Evolutionary conservation across 306 rosid species (phyloP), one percentile per base, ranked within the genome.

Genomic region (Casuarina glauca): DNA sequence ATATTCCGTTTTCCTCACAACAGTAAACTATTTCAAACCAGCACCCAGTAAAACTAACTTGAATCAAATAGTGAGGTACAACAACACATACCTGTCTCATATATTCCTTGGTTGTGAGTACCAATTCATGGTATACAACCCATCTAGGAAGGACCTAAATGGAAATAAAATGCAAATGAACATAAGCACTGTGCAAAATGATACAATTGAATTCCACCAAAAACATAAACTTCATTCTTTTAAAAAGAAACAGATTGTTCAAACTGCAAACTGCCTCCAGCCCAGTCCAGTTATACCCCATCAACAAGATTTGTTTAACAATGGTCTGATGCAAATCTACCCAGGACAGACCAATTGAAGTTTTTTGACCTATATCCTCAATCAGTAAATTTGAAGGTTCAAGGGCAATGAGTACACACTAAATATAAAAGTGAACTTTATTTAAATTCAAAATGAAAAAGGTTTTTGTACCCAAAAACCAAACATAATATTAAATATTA

Each of bases 71-170:
- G 53, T 17, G n/a, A 67, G 61, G 38, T 72, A 16, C 66, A 1
- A 52, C 38, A 53, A 68, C 48, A 17, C 45, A 55, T 84, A 90
- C 98, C 94, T 93, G 97, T 91, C 99, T 88, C 97, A 93, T 92
- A 60, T 95, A 95, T 78, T 95, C 99, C 86, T 95, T 93, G 68
- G 94, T 84, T 39, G 99, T 95, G 46, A 93, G 97, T 46, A 95
- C 99, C 78, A 95, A 84, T 76, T 95, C 99, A 80, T 95, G 93
- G 79, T 95, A 95, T 52, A 95, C 76, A 51, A 85, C 96, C 99
- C 99, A 95, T 81, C 94, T 86, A 0, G 99, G 99, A 82, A 88
- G 99, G 78, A 90, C 86, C 97, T 92, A 76, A 74, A 76, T 39
- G 74, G 55, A 74, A 86, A 73, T 48, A 69, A 61, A 12, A 73